Base-by-base conservation (phyloP, 208 protist species). In the Trypanosoma mega region DNA sequence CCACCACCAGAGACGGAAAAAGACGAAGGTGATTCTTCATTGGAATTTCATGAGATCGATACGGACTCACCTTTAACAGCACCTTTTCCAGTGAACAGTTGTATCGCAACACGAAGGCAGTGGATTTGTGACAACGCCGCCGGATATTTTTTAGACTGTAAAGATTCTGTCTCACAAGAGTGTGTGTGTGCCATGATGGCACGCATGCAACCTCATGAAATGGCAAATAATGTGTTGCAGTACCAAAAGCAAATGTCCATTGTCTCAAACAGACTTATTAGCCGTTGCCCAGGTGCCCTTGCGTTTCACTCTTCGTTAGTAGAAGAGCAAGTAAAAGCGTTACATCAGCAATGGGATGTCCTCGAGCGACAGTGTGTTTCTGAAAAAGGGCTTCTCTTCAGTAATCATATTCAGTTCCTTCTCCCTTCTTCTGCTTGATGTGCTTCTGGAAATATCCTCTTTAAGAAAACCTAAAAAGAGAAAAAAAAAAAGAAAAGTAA, bases 171-270 rank as follows among this genome's bases (percentile, higher is more conserved):
- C 5, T 12, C 11, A 21, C 48, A 14, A 36, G 48, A 33, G 33
- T 65, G 59, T 24, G 47, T 65, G 0, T 65, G 59, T 27, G 16
- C 27, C 47, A 45, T 55, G 59, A 65, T 65, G 23, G 59, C 59
- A 43, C 47, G 34, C 34, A 30, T 68, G 62, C 39, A 47, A 14
- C 26, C 49, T 5, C 39, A 60, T 31, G 62, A 68, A 24, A 50
- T 68, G 62, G 50, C 51, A 34, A 68, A 68, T 47, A 41, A 68
- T 30, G 37, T 68, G 24, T 27, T 68, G 26, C 62, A 43, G 7
- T 55, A 23, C 9, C 12, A 43, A 37, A 47, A 50, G 9, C 62
- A 68, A 29, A 41, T 51, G 37, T 54, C 44, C 30, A n/a, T 59
- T 14, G 14, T 62, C 49, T 53, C 24, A 3, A 8, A 36, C 14